phyloP scores from a whole-genome alignment of 192 early-diverging fungal species.

The Umbelopsis isabellina region DNA sequence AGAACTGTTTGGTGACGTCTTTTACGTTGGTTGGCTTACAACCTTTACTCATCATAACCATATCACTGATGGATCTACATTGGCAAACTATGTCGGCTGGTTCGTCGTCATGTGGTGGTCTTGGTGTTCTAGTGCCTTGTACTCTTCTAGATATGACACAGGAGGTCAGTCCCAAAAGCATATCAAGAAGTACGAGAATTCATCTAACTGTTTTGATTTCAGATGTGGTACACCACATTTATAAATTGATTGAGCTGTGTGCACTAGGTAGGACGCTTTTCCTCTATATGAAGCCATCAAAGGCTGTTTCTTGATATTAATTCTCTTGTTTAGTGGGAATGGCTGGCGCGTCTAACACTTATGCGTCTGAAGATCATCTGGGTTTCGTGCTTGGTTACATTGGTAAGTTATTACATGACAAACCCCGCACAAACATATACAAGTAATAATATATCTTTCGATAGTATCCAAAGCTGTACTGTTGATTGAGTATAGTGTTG shows the following conservation, averaged over 20 bases:
- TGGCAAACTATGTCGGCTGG: constrained; percentile 42
- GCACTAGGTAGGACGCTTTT: constrained; percentile 23
- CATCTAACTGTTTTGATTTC: background rate
- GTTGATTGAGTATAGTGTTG: constrained; percentile 32
- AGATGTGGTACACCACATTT: constrained; percentile 44
- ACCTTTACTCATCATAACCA: constrained; percentile 52
- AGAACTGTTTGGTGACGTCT: constrained; percentile 48
- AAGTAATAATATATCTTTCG: background rate
- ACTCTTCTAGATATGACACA: constrained; percentile 39
- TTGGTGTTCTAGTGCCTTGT: constrained; percentile 43
- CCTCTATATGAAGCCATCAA: no score
- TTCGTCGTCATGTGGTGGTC: constrained; percentile 47
- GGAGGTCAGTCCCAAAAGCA: constrained; percentile 15
- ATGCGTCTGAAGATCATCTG: background rate
- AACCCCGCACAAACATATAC: no score
- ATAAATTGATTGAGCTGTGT: constrained; percentile 38
- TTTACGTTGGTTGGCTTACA: constrained; percentile 49
- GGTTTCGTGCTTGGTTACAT: constrained; percentile 41
- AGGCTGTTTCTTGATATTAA: background rate
- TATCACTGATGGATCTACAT: constrained; percentile 34
- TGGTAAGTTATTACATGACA: constrained; percentile 17
- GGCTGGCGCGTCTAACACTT: constrained; percentile 32
- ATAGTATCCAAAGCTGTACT: constrained; percentile 39
- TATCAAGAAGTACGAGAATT: background rate
- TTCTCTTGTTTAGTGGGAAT: constrained; percentile 25